These are phyloP conservation scores for Pichia sp. DNA, from an alignment of 1,139 yeast species.

Conservation along the genomic window DNA sequence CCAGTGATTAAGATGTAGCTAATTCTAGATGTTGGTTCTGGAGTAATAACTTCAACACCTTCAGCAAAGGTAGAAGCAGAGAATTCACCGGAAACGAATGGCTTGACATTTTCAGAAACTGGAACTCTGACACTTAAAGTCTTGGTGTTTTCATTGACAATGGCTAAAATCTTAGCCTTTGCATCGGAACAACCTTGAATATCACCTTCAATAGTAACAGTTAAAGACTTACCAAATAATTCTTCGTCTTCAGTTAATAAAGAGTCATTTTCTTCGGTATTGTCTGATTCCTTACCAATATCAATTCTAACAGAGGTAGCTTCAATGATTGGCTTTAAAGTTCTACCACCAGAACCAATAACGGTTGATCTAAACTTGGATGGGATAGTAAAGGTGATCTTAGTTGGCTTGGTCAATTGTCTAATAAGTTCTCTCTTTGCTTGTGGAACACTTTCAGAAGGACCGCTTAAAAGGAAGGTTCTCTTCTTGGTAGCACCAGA, in stretches of 20 bases:
- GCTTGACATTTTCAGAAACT: constrained; percentile 46
- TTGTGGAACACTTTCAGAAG: constrained; percentile 59
- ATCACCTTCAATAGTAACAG: constrained; percentile 78
- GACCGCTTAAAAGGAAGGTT: constrained; percentile 84
- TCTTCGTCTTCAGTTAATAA: constrained; percentile 41
- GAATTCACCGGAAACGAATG: constrained; percentile 48
- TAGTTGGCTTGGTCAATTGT: constrained; percentile 75
- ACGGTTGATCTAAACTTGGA: constrained; percentile 74
- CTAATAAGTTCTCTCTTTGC: constrained; percentile 80
- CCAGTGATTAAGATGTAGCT: constrained; percentile 52
- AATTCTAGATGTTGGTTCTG: constrained; percentile 29
- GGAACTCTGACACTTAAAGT: constrained; percentile 48
- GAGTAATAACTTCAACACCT: constrained; percentile 38
- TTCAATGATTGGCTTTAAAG: constrained; percentile 74
- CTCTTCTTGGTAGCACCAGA: constrained; percentile 76
- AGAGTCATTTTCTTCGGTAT: constrained; percentile 17
- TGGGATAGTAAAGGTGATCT: constrained; percentile 65
- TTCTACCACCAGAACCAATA: constrained; percentile 89
- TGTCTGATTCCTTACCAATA: constrained; percentile 48
- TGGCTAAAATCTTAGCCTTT: constrained; percentile 62
- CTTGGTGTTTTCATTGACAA: constrained; percentile 76
- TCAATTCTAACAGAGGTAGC: constrained; percentile 74
- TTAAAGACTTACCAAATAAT: constrained; percentile 52
- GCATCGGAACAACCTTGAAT: constrained; percentile 80
- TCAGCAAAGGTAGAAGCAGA: constrained; percentile 30